Conservation (phyloP, 1,284 basidiomycete genomes). For the Leccinum pachyderme region DNA sequence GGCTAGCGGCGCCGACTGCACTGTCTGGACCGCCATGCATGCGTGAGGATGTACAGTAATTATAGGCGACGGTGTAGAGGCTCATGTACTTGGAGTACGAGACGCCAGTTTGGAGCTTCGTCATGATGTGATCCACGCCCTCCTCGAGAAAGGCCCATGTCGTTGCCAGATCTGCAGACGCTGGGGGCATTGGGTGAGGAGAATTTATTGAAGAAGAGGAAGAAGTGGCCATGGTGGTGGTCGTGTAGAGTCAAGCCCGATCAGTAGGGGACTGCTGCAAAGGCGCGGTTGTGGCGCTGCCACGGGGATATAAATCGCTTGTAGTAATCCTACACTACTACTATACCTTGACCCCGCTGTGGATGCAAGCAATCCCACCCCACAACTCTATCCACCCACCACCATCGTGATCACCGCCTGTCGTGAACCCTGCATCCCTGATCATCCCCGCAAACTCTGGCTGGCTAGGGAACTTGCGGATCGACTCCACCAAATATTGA, state of each 20-base stretch:
- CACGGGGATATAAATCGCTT: not conserved
- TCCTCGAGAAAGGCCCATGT: constrained; percentile 89
- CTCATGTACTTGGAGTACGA: constrained; percentile 92
- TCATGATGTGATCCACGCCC: constrained; percentile 94
- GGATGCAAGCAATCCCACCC: constrained; percentile 83
- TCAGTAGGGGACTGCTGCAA: constrained; percentile 16
- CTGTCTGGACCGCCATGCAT: constrained; percentile 64
- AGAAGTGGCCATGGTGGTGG: constrained; percentile 33
- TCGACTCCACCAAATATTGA: constrained; percentile 97
- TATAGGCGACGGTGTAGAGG: constrained; percentile 93
- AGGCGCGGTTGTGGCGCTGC: constrained; percentile 33
- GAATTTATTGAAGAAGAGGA: constrained; percentile 13
- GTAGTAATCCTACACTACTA: not conserved
- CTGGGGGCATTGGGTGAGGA: constrained; percentile 52
- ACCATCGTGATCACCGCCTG: constrained; percentile 77
- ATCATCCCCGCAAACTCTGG: constrained; percentile 91
- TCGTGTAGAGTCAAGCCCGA: constrained; percentile 18
- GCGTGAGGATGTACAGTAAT: constrained; percentile 93
- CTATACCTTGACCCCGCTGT: constrained; percentile 81
- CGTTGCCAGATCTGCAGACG: constrained; percentile 72
- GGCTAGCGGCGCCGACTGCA: constrained; percentile 46
- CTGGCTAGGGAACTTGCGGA: constrained; percentile 92
- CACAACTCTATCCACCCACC: constrained; percentile 87
- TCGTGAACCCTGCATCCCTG: constrained; percentile 79
- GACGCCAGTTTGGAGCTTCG: constrained; percentile 82